Conservation (phyloP, 768 basidiomycete species). For the Phylloporus sp. region DNA sequence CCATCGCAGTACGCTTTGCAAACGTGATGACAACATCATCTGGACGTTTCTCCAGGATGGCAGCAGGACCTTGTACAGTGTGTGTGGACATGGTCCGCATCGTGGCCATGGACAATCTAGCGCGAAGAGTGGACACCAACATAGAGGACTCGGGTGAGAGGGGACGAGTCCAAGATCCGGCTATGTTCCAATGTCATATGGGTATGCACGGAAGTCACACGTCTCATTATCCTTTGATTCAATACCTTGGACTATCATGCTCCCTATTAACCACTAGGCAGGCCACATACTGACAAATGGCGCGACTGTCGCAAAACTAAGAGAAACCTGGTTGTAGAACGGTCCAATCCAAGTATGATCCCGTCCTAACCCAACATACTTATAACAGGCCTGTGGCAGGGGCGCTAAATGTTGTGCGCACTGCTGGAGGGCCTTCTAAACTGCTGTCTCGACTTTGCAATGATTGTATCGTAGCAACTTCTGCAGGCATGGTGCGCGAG, state of each 20-base stretch:
- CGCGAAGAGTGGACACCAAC: slow-evolving; percentile 13
- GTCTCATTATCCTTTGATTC: not conserved
- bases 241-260: not conserved
- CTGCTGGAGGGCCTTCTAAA: slow-evolving; percentile 8
- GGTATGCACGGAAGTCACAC: not conserved
- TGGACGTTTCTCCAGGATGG: slow-evolving; percentile 63
- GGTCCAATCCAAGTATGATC: no score
- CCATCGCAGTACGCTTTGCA: slow-evolving; percentile 86
- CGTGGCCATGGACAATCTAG: slow-evolving; percentile 2
- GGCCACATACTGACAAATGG: not conserved
- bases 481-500: slow-evolving; percentile 86
- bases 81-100: slow-evolving; percentile 35
- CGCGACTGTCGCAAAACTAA: not conserved
- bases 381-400: no score
- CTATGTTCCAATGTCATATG: not conserved
- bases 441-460: slow-evolving; percentile 21
- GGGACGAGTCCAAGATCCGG: slow-evolving; percentile 6
- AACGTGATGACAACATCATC: slow-evolving; percentile 90
- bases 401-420: not conserved
- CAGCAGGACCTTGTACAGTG: slow-evolving; percentile 38
- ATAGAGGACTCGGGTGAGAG: slow-evolving; percentile 12
- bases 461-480: slow-evolving; percentile 55
- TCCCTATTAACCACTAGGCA: not conserved
- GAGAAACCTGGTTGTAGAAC: not conserved
- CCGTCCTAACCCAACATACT: no score